Percentiles rank a stretch among this genome's conserved stretches.
These are phyloP conservation scores for Boletus subparvulus DNA, from an alignment of 768 basidiomycete species.

Conservation along the genomic window DNA sequence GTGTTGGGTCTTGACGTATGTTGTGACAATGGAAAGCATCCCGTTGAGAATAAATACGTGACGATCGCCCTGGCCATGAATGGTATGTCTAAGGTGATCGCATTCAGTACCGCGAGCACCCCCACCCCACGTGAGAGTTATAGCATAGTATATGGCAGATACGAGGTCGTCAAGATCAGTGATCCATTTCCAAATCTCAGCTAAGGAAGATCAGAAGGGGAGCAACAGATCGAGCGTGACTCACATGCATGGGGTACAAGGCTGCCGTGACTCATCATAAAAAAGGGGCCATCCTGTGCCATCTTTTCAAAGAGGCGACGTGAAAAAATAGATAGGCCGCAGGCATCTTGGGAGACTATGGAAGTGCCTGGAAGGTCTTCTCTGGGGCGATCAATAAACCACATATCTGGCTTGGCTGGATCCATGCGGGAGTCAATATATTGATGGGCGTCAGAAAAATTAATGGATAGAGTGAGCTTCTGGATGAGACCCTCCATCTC, in stretches of 20 bases:
- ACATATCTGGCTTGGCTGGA: not conserved
- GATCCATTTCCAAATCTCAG: conserved; percentile 6
- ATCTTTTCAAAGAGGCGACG: not conserved
- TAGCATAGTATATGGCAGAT: conserved; percentile 5
- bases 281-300: not conserved
- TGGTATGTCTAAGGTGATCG: conserved; percentile 9
- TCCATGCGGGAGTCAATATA: not conserved
- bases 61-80: not conserved
- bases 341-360: not conserved
- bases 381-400: not conserved
- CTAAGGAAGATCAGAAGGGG: not conserved
- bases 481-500: not conserved
- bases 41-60: conserved; percentile 19
- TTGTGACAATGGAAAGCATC: not conserved
- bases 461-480: not conserved
- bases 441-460: not conserved
- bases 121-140: conserved; percentile 17
- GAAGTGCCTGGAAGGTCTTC: not conserved
- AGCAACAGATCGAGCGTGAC: too few species aligned
- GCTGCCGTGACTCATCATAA: not conserved
- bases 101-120: conserved; percentile 16
- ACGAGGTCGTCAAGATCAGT: conserved; percentile 4
- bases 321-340: not conserved
- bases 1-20: conserved; percentile 15
- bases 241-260: not conserved